phyloP scores from a whole-genome alignment of 2,329 filamentous ascomycete species.

The Colletotrichum sp. region DNA sequence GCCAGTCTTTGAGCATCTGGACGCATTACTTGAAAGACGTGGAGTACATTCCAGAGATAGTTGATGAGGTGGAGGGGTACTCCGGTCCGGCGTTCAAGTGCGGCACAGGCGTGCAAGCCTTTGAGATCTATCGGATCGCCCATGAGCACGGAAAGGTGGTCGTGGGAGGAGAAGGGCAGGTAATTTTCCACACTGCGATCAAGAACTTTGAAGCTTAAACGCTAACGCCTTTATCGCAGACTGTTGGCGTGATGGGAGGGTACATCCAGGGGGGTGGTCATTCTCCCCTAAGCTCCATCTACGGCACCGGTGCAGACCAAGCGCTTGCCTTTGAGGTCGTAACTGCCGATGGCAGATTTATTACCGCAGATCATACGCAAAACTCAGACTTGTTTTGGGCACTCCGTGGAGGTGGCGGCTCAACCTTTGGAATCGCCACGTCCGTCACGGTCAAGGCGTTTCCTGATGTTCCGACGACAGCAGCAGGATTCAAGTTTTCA shows the following conservation, averaged over 20 bases:
- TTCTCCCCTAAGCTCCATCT: conserved; percentile 52
- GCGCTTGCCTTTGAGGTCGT: conserved; percentile 61
- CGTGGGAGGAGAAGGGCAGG: conserved; percentile 2
- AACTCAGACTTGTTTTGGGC: conserved; percentile 70
- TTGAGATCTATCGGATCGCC: conserved; percentile 1
- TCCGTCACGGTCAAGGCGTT: conserved; percentile 9
- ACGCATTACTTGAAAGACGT: background rate
- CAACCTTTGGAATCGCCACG: background rate
- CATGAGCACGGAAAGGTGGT: background rate
- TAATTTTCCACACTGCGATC: background rate
- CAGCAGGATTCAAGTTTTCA: background rate
- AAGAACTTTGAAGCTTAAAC: background rate
- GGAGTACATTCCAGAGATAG: background rate
- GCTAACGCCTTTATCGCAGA: conserved; percentile 22
- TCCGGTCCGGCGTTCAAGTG: conserved; percentile 3
- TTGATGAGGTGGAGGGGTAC: background rate
- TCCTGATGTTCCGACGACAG: background rate
- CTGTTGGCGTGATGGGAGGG: conserved; percentile 64
- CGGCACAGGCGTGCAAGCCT: background rate
- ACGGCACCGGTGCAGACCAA: conserved; percentile 65
- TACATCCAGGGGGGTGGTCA: conserved; percentile 67
- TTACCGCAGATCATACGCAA: conserved; percentile 49
- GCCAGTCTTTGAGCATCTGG: conserved; percentile 9
- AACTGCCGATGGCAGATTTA: conserved; percentile 50
- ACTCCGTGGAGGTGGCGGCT: conserved; percentile 60